Evolutionary conservation across 441 rosid species (phyloP).

Genomic region (Adansonia madagascariensis): DNA sequence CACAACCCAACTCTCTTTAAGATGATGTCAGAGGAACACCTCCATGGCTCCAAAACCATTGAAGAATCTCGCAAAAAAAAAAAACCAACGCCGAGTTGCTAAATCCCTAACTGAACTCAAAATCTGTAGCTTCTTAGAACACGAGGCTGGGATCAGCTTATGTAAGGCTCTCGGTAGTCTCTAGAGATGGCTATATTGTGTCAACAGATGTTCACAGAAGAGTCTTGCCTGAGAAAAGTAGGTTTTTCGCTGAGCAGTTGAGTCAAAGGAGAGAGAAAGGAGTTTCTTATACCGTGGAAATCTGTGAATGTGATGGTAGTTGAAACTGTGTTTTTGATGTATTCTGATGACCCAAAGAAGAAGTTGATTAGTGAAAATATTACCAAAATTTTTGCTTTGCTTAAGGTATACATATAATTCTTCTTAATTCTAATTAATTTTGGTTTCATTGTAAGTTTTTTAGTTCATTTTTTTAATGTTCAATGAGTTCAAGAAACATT

Average conservation of each 20-base stretch:
- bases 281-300: constrained; percentile 79
- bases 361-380: constrained; percentile 71
- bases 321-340: constrained; percentile 87
- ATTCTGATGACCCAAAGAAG: constrained; percentile 74
- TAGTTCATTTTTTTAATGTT: neutral
- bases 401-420: constrained; percentile 56
- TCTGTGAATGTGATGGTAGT: constrained; percentile 93
- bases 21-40: constrained; percentile 87
- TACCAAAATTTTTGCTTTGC: constrained; percentile 72
- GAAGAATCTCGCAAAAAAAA: constrained; percentile 38
- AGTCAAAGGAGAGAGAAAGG: constrained; percentile 59
- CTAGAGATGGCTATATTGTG: constrained; percentile 68
- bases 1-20: constrained; percentile 74
- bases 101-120: constrained; percentile 63
- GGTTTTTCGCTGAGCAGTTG: constrained; percentile 78
- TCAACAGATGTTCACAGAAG: constrained; percentile 73
- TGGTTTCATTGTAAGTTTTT: neutral
- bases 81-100: constrained; percentile 54
- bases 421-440: constrained; percentile 1
- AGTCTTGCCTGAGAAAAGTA: constrained; percentile 73
- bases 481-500: neutral
- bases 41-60: constrained; percentile 45
- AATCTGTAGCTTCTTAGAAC: constrained; percentile 33
- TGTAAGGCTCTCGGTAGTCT: constrained; percentile 78
- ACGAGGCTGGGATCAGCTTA: constrained; percentile 55